These are phyloP conservation scores for Kluyveromyces marxianus DNA, from an alignment of 1,139 yeast genomes.

Conservation along the genomic window DNA sequence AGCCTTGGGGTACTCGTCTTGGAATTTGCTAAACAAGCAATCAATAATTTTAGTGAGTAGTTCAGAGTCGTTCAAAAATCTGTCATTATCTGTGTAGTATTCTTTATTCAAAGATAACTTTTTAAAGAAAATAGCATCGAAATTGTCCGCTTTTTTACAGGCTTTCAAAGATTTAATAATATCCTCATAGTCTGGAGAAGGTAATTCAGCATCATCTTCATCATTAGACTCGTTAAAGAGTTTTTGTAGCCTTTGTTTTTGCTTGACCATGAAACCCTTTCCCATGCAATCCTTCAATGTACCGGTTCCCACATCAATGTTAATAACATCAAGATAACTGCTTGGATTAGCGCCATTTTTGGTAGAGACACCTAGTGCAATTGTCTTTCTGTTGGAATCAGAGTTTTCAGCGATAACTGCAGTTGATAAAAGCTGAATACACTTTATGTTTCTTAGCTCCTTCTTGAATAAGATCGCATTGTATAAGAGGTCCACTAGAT, in stretches of 20 bases:
- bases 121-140: conserved; percentile 29
- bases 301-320: conserved; percentile 63
- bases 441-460: conserved; percentile 26
- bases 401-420: conserved; percentile 16
- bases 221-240: conserved; percentile 15
- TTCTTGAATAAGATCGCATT: conserved; percentile 34
- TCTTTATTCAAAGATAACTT: conserved; percentile 30
- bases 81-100: conserved; percentile 60
- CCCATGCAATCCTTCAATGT: conserved; percentile 68
- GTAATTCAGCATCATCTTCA: conserved; percentile 12
- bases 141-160: conserved; percentile 14
- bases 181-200: conserved; percentile 23
- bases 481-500: conserved; percentile 37
- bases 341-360: conserved; percentile 23
- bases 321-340: conserved; percentile 33
- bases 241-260: conserved; percentile 17
- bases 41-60: conserved; percentile 46
- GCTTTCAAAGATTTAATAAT: conserved; percentile 21
- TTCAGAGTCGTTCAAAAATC: conserved; percentile 50
- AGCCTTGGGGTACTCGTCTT: conserved; percentile 44
- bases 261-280: conserved; percentile 39
- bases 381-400: conserved; percentile 18
- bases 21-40: conserved; percentile 35
- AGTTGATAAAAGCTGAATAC: conserved; percentile 26
- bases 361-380: conserved; percentile 27